Evolutionary conservation across 192 early-diverging fungal species (phyloP), one percentile per base, ranked within the genome.

Genomic region (Linnemannia elongata): DNA sequence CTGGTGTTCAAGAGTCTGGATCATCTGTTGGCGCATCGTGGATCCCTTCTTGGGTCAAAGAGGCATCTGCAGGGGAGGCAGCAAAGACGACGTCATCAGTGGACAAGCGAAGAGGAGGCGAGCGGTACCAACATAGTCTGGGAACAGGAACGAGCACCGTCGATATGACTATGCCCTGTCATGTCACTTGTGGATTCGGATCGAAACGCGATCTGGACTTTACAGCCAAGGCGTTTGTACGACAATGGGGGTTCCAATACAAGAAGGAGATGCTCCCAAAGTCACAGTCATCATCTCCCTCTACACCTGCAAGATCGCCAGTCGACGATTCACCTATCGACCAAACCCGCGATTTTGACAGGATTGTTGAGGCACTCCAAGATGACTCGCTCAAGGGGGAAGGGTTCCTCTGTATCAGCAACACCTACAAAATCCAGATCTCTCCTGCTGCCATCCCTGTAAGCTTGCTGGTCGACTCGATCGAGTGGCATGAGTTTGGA

Each of bases 121-220:
- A 18, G 49, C 22, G 49, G 33, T 75, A 75, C 52, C 74, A 75
- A 24, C 74, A 60, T 10, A 75, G 54, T 39, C 45, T 57, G 10
- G 74, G 54, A 12, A 75, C 74, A 75, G 74, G 74, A 41, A 60
- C 54, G 12, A 36, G 47, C 8, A 5, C 20, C 1, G 36, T 75
- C 2, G 74, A 75, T 36, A 75, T 75, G 74, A 54, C 49, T 36
- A 36, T 75, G 18, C 74, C 74, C 45, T 75, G 74, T 39, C 74
- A 75, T 54, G 74, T 60, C 74, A 75, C 74, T 7, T 75, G 74
- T n/a, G 74, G 74, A 36, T 75, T 75, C 24, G 74, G 74, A 7
- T 54, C 74, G 8, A 75, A 75, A 38, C 45, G 74, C 7, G 36
- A 52, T 38, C 52, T 75, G 15, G 74, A 75, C 74, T 75, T 54